These are phyloP conservation scores for Coelastrella sp. DNA, from an alignment of 139 green algal species.

Conservation along the genomic window DNA sequence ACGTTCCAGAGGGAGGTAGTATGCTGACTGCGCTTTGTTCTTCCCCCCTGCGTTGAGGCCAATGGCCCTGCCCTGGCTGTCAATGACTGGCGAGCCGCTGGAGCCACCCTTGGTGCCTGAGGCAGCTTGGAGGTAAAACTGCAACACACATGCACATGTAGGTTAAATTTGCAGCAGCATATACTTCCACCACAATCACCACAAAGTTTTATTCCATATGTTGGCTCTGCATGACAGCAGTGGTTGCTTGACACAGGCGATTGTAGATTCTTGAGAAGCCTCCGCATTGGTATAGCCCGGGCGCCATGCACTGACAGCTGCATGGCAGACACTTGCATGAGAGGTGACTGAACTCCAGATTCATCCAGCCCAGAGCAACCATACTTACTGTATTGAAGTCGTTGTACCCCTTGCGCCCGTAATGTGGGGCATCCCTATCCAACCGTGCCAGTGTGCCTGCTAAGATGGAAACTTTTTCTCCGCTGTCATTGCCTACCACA, in stretches of 20 bases:
- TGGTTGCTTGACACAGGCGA: too few species aligned
- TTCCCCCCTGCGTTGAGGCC: constrained; percentile 92
- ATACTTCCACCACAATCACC: background rate
- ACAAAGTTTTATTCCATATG: too few species aligned
- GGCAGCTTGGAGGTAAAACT: constrained; percentile 28
- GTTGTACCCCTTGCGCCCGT: constrained; percentile 85
- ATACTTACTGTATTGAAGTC: constrained; percentile 90
- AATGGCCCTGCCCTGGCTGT: constrained; percentile 82
- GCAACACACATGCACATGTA: background rate
- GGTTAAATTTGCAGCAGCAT: background rate
- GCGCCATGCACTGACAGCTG: background rate
- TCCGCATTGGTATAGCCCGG: too few species aligned
- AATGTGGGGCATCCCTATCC: constrained; percentile 89
- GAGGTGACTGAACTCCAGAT: too few species aligned
- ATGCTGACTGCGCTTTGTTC: constrained; percentile 88
- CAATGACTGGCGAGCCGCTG: constrained; percentile 86
- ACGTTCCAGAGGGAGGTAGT: constrained; percentile 91
- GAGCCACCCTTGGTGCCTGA: constrained; percentile 86
- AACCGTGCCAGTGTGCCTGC: constrained; percentile 88
- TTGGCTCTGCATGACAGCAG: background rate
- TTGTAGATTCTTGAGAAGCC: too few species aligned
- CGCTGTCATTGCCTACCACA: constrained; percentile 90
- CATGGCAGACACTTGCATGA: background rate
- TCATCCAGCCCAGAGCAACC: background rate
- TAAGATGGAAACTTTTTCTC: constrained; percentile 95